A percentile compares a stretch with the other conserved stretches of the same genome.
Conservation (phyloP, 2,329 filamentous ascomycete genomes). For the Colletotrichum neosansevieriae region DNA sequence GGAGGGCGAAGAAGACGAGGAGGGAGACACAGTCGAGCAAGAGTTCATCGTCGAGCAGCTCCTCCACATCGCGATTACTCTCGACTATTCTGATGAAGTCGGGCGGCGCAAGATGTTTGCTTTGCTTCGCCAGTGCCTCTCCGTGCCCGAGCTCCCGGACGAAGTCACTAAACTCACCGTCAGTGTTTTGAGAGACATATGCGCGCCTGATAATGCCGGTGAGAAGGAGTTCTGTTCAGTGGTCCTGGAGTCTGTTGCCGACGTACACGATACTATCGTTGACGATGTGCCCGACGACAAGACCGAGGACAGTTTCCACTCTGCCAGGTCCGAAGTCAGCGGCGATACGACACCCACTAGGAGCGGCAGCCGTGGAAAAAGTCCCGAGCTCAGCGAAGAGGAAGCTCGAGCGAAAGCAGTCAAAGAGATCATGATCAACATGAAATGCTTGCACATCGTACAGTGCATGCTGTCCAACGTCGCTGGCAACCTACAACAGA, state of each 20-base stretch:
- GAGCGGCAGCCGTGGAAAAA: conserved; percentile 55
- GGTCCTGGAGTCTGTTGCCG: conserved; percentile 92
- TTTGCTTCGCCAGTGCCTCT: conserved; percentile 85
- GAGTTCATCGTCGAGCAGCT: conserved; percentile 98
- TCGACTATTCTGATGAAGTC: conserved; percentile 98
- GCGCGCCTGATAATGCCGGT: conserved; percentile 77
- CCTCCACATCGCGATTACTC: conserved; percentile 88
- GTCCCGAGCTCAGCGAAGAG: conserved; percentile 68
- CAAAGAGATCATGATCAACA: conserved; percentile 94
- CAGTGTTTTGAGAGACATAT: conserved; percentile 85
- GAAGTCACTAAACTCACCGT: conserved; percentile 91
- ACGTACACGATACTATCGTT: conserved; percentile 94
- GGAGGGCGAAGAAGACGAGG: conserved; percentile 71
- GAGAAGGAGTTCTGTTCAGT: conserved; percentile 87
- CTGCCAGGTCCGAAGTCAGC: conserved; percentile 87
- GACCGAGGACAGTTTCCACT: conserved; percentile 85
- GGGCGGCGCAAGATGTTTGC: conserved; percentile 96
- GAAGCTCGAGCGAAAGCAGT: conserved; percentile 81
- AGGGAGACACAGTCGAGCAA: conserved; percentile 87
- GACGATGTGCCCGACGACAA: conserved; percentile 71
- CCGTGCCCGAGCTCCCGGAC: conserved; percentile 88
- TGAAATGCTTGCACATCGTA: conserved; percentile 97
- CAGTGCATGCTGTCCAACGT: conserved; percentile 98
- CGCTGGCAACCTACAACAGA: conserved; percentile 86
- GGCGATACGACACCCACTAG: conserved; percentile 69